Conservation (phyloP, 148 eudicot genomes). For the Chenopodium formosanum region DNA sequence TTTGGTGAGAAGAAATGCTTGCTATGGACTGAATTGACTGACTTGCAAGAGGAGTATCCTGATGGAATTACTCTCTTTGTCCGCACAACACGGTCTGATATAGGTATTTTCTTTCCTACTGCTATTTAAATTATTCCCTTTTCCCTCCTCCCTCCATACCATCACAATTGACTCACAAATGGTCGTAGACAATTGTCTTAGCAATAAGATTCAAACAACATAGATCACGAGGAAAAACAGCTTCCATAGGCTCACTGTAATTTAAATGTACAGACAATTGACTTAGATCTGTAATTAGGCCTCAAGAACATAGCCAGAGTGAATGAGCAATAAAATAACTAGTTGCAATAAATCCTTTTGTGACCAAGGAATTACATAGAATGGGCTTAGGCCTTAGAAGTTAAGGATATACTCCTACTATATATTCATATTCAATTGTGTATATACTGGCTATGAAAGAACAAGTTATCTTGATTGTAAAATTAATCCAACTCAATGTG, state of each 20-base stretch:
- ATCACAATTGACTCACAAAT: not conserved
- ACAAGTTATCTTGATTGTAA: not conserved
- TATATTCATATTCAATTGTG: not conserved
- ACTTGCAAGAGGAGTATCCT: slow-evolving; percentile 28
- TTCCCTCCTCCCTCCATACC: not conserved
- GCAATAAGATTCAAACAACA: not conserved
- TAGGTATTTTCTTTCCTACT: slow-evolving; percentile 14
- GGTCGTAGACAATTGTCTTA: not conserved
- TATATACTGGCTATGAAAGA: not conserved
- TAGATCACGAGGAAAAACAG: not conserved
- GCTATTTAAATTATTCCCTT: not conserved
- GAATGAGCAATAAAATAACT: too few relatives aligned
- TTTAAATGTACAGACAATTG: not conserved
- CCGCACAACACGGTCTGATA: slow-evolving; percentile 19
- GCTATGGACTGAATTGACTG: slow-evolving; percentile 24
- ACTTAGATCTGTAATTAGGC: not conserved
- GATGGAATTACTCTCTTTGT: slow-evolving; percentile 16
- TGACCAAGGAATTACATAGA: not conserved
- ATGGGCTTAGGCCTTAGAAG: too few relatives aligned
- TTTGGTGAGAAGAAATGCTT: slow-evolving; percentile 4
- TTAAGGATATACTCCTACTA: too few relatives aligned
- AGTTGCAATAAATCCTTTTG: not conserved
- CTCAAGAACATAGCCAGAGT: not conserved
- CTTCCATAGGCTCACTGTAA: not conserved
- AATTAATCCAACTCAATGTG: not conserved